Evolutionary conservation across 257 asterid species (phyloP).

Genomic region (Gentiana macrophylla): DNA sequence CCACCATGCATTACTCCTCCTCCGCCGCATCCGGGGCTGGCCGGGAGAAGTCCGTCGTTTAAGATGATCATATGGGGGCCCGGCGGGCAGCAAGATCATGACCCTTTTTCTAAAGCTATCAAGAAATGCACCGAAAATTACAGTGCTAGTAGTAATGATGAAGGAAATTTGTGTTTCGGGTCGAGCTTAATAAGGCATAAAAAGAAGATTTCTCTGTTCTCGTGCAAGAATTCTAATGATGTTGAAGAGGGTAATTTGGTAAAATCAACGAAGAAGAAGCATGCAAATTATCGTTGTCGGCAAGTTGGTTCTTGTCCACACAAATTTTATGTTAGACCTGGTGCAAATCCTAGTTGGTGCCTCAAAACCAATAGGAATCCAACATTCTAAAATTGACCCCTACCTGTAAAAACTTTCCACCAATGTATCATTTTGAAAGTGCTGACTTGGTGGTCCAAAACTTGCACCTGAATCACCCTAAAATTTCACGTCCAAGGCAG

Average conservation of each 20-base stretch:
- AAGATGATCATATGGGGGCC: constrained; percentile 6
- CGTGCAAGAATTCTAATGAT: constrained; percentile 19
- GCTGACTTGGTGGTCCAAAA: no score
- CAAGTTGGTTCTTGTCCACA: constrained; percentile 48
- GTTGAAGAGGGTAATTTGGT: constrained; percentile 33
- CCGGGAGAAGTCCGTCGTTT: constrained; percentile 10
- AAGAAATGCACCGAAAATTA: constrained; percentile 32
- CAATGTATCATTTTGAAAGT: no score
- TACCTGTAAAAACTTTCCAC: no score
- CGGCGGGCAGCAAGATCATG: constrained; percentile 15
- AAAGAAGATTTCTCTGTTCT: constrained; percentile 32
- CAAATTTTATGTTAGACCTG: background rate
- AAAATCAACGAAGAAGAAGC: constrained; percentile 4
- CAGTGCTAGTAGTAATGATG: background rate
- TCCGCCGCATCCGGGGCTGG: background rate
- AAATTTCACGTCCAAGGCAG: background rate
- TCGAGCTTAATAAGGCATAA: constrained; percentile 6
- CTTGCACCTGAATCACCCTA: no score
- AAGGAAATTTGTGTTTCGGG: constrained; percentile 8
- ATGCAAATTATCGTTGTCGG: background rate
- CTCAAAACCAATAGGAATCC: no score
- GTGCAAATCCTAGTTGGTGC: no score
- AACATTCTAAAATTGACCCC: no score
- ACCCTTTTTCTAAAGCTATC: constrained; percentile 55
- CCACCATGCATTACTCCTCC: constrained; percentile 25